A percentile compares a stretch with the other conserved stretches of the same genome.
These are phyloP conservation scores for Lactarius tabidus DNA, from an alignment of 768 basidiomycete genomes.

Conservation along the genomic window DNA sequence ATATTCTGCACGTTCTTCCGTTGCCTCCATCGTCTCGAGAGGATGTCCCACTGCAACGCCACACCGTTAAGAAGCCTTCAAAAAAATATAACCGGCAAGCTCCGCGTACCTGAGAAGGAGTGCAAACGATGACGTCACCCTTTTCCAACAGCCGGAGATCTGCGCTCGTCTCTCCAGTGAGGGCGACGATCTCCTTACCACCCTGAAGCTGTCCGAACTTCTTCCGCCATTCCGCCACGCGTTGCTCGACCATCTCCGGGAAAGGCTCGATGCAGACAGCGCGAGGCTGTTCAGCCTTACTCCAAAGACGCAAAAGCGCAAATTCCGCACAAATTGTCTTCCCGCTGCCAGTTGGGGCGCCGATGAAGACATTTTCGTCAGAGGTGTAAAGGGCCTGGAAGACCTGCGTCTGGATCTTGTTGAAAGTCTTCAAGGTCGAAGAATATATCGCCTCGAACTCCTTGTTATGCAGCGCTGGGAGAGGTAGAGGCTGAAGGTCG, in stretches of 20 bases:
- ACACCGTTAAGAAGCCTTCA: constrained; percentile 1
- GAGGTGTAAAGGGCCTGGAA: constrained; percentile 97
- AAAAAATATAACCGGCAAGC: not conserved
- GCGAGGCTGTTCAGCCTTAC: constrained; percentile 70
- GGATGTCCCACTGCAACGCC: constrained; percentile 77
- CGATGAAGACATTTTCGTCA: constrained; percentile 95
- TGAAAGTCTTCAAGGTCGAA: constrained; percentile 78
- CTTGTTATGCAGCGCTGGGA: constrained; percentile 89
- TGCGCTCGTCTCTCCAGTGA: constrained; percentile 92
- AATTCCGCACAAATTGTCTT: constrained; percentile 99
- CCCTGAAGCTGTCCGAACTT: constrained; percentile 84
- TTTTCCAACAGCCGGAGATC: constrained; percentile 88
- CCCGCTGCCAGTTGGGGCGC: constrained; percentile 94
- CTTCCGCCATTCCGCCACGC: constrained; percentile 82
- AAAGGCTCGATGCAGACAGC: constrained; percentile 97
- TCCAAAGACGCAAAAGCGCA: constrained; percentile 92
- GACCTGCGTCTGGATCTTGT: constrained; percentile 99
- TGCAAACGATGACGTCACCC: constrained; percentile 91
- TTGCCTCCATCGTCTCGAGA: constrained; percentile 94
- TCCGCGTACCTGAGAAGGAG: constrained; percentile 73
- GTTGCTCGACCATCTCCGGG: constrained; percentile 94
- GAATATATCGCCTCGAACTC: constrained; percentile 88
- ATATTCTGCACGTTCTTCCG: constrained; percentile 95
- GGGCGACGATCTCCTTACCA: constrained; percentile 88
- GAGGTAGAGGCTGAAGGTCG: constrained; percentile 85